Percentiles rank a stretch among this genome's conserved stretches.
Conservation (phyloP, 768 basidiomycete genomes). For the Candolleomyces aberdarensis region DNA sequence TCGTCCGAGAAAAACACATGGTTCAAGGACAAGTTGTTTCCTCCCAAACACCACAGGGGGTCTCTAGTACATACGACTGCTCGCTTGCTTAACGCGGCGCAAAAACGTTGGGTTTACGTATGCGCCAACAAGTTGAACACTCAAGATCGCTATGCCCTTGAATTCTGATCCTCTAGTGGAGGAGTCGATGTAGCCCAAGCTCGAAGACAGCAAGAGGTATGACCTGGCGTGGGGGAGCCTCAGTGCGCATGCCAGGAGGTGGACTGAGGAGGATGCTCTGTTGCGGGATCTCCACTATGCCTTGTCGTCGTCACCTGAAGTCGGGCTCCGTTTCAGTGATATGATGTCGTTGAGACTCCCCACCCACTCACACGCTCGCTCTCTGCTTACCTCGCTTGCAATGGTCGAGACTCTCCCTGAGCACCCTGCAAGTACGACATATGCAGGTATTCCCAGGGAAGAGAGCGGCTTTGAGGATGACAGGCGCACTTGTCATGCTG, state of each 20-base stretch:
- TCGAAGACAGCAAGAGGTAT: constrained; percentile 50
- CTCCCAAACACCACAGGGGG: constrained; percentile 88
- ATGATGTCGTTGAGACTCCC: constrained; percentile 81
- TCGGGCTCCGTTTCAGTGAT: constrained; percentile 84
- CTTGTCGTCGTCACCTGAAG: constrained; percentile 19
- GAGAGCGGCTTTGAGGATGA: constrained; percentile 68
- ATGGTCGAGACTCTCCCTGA: constrained; percentile 93
- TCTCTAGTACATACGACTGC: constrained; percentile 82
- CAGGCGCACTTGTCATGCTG: constrained; percentile 73
- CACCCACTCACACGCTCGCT: constrained; percentile 55
- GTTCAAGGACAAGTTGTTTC: constrained; percentile 52
- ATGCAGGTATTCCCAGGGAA: constrained; percentile 66
- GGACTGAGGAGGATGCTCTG: constrained; percentile 37
- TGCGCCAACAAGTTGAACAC: constrained; percentile 86
- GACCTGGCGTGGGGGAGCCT: constrained; percentile 61
- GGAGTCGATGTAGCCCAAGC: constrained; percentile 83
- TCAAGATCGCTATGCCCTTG: constrained; percentile 68
- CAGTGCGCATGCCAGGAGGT: constrained; percentile 66
- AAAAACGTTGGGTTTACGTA: constrained; percentile 88
- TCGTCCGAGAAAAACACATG: not conserved
- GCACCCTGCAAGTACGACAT: constrained; percentile 86
- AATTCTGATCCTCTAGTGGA: constrained; percentile 52
- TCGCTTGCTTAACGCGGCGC: constrained; percentile 89
- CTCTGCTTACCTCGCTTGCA: constrained; percentile 72
- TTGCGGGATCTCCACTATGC: constrained; percentile 17